A percentile compares a stretch with the other conserved stretches of the same genome.
phyloP scores from a whole-genome alignment of 108 stramenopile species.

The Discostella stelligeroides region DNA sequence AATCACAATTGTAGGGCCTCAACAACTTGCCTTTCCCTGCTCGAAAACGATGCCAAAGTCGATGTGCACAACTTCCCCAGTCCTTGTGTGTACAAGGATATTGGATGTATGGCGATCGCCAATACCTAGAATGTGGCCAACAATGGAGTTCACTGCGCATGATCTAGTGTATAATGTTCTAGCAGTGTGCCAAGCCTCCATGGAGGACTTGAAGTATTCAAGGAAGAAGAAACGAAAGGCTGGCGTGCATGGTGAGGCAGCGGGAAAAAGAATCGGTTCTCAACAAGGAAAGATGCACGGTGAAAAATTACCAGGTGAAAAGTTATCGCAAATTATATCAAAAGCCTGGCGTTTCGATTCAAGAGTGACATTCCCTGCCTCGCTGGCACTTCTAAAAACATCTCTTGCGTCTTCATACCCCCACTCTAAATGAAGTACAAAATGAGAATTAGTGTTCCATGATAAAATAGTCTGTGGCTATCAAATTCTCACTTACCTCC shows the following conservation, averaged over 20 bases:
- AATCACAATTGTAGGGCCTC: no score
- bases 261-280: neutral
- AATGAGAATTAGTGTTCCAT: neutral
- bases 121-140: slow-evolving; percentile 98
- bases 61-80: slow-evolving; percentile 96
- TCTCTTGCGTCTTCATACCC: slow-evolving; percentile 21
- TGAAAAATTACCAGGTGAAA: slow-evolving; percentile 67
- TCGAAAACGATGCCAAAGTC: slow-evolving; percentile 99
- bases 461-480: neutral
- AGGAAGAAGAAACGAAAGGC: slow-evolving; percentile 96
- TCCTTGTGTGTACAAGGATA: slow-evolving; percentile 90
- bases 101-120: slow-evolving; percentile 98
- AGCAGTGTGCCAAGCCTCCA: slow-evolving; percentile 86
- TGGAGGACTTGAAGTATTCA: slow-evolving; percentile 87
- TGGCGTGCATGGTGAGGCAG: neutral
- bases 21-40: slow-evolving; percentile 85
- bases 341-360: slow-evolving; percentile 58
- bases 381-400: slow-evolving; percentile 51
- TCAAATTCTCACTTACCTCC: slow-evolving; percentile 37
- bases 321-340: slow-evolving; percentile 67
- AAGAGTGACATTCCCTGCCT: slow-evolving; percentile 51
- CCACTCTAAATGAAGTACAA: slow-evolving; percentile 50
- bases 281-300: neutral
- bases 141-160: slow-evolving; percentile 93
- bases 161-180: slow-evolving; percentile 89